These are phyloP conservation scores for Leishmania aethiopica DNA, from an alignment of 208 protist genomes.

Conservation along the genomic window DNA sequence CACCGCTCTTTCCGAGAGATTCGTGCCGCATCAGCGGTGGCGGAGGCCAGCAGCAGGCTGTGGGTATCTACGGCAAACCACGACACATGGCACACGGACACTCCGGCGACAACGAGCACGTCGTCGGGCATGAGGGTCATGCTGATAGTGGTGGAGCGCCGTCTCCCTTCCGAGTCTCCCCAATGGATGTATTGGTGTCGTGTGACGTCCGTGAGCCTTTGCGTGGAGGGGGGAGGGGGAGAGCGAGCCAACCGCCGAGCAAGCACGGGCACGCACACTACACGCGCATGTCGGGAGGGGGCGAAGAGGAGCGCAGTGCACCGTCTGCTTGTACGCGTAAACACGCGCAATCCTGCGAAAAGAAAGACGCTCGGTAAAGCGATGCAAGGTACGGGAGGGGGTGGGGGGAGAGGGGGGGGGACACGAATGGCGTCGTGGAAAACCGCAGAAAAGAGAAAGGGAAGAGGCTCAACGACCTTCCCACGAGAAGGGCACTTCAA, in stretches of 20 bases:
- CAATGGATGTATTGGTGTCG: neutral
- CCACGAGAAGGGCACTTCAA: neutral
- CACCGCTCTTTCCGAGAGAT: neutral
- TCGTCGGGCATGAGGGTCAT: slow-evolving; percentile 9
- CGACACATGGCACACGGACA: slow-evolving; percentile 26
- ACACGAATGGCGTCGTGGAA: neutral
- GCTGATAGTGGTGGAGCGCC: neutral
- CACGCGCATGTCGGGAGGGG: neutral
- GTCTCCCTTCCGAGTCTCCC: neutral
- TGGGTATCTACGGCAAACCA: slow-evolving; percentile 28
- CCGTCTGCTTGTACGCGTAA: neutral
- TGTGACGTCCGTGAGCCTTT: neutral
- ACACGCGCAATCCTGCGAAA: neutral
- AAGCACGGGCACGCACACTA: neutral
- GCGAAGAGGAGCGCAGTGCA: neutral
- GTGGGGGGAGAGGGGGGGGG: neutral
- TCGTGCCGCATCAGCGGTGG: neutral
- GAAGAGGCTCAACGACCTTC: neutral
- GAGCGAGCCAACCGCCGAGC: neutral
- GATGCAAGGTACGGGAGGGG: neutral
- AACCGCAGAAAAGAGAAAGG: neutral
- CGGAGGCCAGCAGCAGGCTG: slow-evolving; percentile 28
- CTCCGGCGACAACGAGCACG: slow-evolving; percentile 7
- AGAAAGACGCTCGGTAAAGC: neutral
- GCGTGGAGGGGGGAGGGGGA: neutral